These are phyloP conservation scores for Calonectria crousiana DNA, from an alignment of 2,329 filamentous ascomycete genomes.

Conservation along the genomic window DNA sequence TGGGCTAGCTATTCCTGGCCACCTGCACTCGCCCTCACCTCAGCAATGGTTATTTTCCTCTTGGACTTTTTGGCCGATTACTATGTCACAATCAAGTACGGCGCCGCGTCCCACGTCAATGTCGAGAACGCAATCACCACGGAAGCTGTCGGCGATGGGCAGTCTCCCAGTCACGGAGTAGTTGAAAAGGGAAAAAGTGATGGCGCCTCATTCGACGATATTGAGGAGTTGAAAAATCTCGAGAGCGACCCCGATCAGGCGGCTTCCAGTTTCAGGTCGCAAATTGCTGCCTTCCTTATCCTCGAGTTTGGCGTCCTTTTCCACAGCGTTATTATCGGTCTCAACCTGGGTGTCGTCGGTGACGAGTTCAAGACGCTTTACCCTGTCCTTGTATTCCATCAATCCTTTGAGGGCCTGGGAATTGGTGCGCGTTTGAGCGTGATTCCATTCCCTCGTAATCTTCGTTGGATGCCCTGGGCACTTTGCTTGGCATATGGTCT, in stretches of 20 bases:
- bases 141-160: not conserved
- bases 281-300: conserved; percentile 60
- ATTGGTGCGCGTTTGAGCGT: conserved; percentile 71
- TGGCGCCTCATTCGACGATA: not conserved
- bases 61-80: not conserved
- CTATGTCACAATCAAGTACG: not conserved
- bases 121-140: not conserved
- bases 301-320: conserved; percentile 73
- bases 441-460: conserved; percentile 52
- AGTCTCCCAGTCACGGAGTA: not conserved
- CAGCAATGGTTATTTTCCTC: not conserved
- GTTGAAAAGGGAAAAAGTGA: not conserved
- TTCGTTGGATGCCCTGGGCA: conserved; percentile 60
- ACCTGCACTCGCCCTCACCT: not conserved
- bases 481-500: conserved; percentile 62
- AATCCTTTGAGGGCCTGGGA: conserved; percentile 73
- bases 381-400: conserved; percentile 72
- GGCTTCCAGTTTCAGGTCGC: conserved; percentile 28
- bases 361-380: conserved; percentile 69
- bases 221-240: conserved; percentile 1
- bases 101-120: not conserved
- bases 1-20: not conserved
- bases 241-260: not conserved
- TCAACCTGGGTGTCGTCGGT: conserved; percentile 71
- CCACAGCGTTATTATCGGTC: conserved; percentile 73